These are phyloP conservation scores for Pelargonium citronellum DNA, from an alignment of 441 rosid species.

Conservation along the genomic window DNA sequence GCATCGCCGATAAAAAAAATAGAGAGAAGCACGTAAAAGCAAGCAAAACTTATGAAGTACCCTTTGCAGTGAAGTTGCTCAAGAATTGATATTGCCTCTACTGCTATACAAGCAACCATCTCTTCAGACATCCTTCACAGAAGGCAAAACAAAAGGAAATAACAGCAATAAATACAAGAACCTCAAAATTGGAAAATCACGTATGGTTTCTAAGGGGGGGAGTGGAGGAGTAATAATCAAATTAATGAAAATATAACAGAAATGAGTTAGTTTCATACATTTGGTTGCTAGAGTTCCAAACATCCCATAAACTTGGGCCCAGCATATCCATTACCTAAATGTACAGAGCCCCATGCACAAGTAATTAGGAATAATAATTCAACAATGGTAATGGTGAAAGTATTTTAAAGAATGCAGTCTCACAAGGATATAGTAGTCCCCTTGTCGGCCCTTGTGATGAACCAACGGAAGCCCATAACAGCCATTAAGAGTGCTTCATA, in stretches of 20 bases:
- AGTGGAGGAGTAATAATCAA: slow-evolving; percentile 7
- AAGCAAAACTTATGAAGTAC: slow-evolving; percentile 29
- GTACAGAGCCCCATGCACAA: slow-evolving; percentile 6
- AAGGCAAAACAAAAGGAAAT: slow-evolving; percentile 14
- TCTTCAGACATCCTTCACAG: slow-evolving; percentile 63
- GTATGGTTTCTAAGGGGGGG: not conserved
- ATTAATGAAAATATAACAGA: slow-evolving; percentile 12
- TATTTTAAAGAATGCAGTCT: slow-evolving; percentile 20
- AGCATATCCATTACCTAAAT: slow-evolving; percentile 97
- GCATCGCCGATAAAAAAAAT: not conserved
- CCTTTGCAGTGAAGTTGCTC: slow-evolving; percentile 87
- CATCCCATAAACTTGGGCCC: slow-evolving; percentile 97
- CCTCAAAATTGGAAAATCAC: not conserved
- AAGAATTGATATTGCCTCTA: slow-evolving; percentile 92
- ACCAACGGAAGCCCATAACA: slow-evolving; percentile 91
- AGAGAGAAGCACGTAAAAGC: not conserved
- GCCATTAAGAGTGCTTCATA: slow-evolving; percentile 62
- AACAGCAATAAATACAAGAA: slow-evolving; percentile 12
- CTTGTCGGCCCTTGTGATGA: slow-evolving; percentile 89
- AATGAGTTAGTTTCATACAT: slow-evolving; percentile 42
- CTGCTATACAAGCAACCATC: slow-evolving; percentile 91
- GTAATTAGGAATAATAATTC: slow-evolving; percentile 8
- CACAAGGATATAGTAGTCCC: slow-evolving; percentile 93
- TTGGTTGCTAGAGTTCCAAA: slow-evolving; percentile 82
- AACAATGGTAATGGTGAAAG: not conserved